Percentiles rank a stretch among this genome's conserved stretches.
Conservation (phyloP, 768 basidiomycete genomes). For the Panaeolus papilionaceus region DNA sequence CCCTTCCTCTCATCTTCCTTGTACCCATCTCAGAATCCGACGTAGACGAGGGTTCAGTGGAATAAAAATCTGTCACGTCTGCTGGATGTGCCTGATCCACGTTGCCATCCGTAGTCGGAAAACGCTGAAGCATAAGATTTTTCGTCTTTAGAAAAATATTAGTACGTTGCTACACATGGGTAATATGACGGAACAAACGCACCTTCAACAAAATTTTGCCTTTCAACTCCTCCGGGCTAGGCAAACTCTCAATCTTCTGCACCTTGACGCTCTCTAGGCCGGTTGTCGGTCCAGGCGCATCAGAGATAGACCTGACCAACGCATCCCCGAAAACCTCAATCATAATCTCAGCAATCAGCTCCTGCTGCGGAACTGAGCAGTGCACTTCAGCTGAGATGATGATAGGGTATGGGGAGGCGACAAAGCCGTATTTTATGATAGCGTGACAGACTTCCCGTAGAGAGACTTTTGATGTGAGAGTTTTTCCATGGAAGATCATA, state of each 20-base stretch:
- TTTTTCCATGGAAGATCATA: slow-evolving; percentile 88
- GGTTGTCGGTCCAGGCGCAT: slow-evolving; percentile 20
- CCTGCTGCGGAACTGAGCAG: slow-evolving; percentile 81
- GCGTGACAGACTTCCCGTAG: slow-evolving; percentile 84
- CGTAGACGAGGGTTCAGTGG: slow-evolving; percentile 35
- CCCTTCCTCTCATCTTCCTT: background rate
- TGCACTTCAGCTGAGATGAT: slow-evolving; percentile 95
- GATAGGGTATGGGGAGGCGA: slow-evolving; percentile 89
- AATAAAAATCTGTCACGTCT: slow-evolving; percentile 11
- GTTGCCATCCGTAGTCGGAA: background rate
- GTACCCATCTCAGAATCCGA: slow-evolving; percentile 35
- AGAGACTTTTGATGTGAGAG: slow-evolving; percentile 83
- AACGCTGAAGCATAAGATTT: slow-evolving; percentile 52
- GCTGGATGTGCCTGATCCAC: background rate
- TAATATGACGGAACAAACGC: slow-evolving; percentile 14
- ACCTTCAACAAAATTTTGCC: slow-evolving; percentile 85
- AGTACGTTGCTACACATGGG: background rate
- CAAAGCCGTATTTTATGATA: slow-evolving; percentile 89
- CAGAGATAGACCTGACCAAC: slow-evolving; percentile 34
- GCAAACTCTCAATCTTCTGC: slow-evolving; percentile 61
- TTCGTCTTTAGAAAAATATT: slow-evolving; percentile 58
- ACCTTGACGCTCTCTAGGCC: slow-evolving; percentile 45
- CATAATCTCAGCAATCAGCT: slow-evolving; percentile 79
- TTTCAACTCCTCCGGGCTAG: slow-evolving; percentile 88
- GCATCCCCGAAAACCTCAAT: slow-evolving; percentile 50